A percentile compares a stretch with the other conserved stretches of the same genome.
Conservation (phyloP, 345 rosid species). For the Abelmoschus esculentus region DNA sequence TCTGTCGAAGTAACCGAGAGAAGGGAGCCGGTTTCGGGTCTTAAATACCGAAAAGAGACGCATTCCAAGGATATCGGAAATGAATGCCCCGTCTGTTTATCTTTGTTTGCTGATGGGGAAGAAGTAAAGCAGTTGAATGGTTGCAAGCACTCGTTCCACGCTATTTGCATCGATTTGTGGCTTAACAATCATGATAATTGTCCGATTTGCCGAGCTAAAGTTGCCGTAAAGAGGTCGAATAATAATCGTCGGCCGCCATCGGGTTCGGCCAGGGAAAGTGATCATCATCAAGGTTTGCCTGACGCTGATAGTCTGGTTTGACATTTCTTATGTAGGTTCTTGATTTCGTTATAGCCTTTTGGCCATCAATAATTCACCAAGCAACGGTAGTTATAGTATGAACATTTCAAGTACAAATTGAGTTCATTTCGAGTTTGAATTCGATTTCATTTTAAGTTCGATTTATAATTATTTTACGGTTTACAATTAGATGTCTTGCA, state of each 20-base stretch:
- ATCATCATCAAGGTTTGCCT: conserved; percentile 63
- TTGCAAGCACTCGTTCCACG: conserved; percentile 74
- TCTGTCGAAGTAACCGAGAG: background rate
- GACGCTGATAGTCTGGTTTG: conserved; percentile 62
- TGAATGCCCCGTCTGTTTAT: conserved; percentile 70
- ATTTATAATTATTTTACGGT: no score
- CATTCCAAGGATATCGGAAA: conserved; percentile 45
- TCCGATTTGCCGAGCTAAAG: conserved; percentile 64
- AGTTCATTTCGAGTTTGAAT: no score
- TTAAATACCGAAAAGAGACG: conserved; percentile 33
- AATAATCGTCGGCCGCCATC: conserved; percentile 9
- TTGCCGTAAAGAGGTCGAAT: conserved; percentile 33
- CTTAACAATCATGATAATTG: conserved; percentile 49
- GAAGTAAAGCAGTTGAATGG: conserved; percentile 42
- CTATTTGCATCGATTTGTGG: conserved; percentile 58
- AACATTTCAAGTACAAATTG: no score
- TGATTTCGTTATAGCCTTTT: background rate
- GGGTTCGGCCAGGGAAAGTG: conserved; percentile 22
- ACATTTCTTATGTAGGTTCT: background rate
- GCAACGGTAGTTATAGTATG: no score
- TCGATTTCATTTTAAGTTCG: no score
- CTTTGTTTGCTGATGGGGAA: conserved; percentile 46
- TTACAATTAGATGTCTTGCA: no score
- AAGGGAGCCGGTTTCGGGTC: conserved; percentile 19
- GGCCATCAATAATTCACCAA: no score